phyloP scores from a whole-genome alignment of 306 rosid species.

The Pterocarpus macrocarpus region DNA sequence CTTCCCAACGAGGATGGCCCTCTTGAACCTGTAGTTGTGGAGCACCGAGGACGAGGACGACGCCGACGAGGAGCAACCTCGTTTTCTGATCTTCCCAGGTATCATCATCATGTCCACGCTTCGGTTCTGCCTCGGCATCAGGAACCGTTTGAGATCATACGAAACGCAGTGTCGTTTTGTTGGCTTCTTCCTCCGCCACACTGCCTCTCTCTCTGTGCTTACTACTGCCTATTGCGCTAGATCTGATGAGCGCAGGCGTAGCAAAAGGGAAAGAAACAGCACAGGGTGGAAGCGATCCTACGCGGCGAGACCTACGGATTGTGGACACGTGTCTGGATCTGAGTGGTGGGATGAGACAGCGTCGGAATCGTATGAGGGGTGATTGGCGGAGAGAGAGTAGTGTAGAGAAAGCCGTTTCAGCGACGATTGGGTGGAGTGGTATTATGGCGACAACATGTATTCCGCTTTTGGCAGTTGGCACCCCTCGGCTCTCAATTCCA shows the following conservation, averaged over 20 bases:
- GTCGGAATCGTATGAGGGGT: neutral
- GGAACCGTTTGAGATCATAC: constrained; percentile 44
- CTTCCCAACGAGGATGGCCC: constrained; percentile 87
- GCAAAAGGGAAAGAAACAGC: constrained; percentile 35
- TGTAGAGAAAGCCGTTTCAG: neutral
- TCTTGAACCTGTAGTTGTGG: constrained; percentile 88
- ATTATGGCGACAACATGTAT: constrained; percentile 23
- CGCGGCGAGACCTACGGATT: neutral
- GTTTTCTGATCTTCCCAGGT: constrained; percentile 94
- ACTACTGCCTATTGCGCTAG: constrained; percentile 5
- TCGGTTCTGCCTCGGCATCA: constrained; percentile 77
- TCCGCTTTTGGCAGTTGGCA: constrained; percentile 43
- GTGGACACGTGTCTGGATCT: constrained; percentile 10
- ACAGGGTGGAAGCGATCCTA: neutral
- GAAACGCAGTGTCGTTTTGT: neutral
- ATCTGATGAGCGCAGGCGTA: constrained; percentile 50
- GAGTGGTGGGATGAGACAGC: neutral
- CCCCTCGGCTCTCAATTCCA: neutral
- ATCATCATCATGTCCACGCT: constrained; percentile 70
- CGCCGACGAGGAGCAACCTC: constrained; percentile 95
- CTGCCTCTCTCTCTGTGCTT: neutral
- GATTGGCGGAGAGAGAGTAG: neutral
- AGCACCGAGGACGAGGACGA: constrained; percentile 87
- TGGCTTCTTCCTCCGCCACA: neutral
- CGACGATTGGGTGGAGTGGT: constrained; percentile 28